Percentiles rank a stretch among this genome's conserved stretches.
phyloP scores from a whole-genome alignment of 1,284 basidiomycete species.

The Polyporus tsugae region DNA sequence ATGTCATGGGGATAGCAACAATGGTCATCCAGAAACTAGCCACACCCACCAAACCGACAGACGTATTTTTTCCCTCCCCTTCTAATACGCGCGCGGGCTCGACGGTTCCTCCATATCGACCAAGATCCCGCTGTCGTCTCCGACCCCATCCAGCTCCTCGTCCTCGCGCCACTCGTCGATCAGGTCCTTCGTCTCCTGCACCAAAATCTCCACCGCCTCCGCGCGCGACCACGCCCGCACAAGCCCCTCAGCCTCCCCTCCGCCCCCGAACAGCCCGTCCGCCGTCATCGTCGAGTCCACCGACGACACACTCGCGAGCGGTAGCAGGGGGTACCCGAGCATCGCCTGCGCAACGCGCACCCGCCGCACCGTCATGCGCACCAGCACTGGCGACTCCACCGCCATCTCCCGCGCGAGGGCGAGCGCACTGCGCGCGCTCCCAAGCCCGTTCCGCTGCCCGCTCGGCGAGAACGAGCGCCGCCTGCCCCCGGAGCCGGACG shows the following conservation, averaged over 20 bases:
- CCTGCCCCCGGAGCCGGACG: conserved; percentile 42
- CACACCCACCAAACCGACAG: background rate
- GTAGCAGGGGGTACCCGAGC: conserved; percentile 65
- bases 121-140: conserved; percentile 40
- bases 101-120: conserved; percentile 34
- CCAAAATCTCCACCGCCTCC: conserved; percentile 59
- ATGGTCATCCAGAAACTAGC: background rate
- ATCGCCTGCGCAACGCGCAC: conserved; percentile 68
- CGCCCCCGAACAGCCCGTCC: background rate
- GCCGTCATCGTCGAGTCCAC: conserved; percentile 21
- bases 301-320: conserved; percentile 43
- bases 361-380: conserved; percentile 62
- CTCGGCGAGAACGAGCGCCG: conserved; percentile 35
- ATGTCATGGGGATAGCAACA: background rate
- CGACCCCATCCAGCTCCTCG: conserved; percentile 31
- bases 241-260: conserved; percentile 44
- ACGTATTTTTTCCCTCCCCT: background rate
- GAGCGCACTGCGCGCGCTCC: conserved; percentile 29
- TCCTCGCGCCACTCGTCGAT: conserved; percentile 64
- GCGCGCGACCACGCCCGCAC: conserved; percentile 61
- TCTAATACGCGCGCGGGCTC: conserved; percentile 7
- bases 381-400: conserved; percentile 57
- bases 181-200: conserved; percentile 61
- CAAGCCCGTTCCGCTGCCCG: conserved; percentile 25
- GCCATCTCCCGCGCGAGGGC: conserved; percentile 43